Evolutionary conservation across 495 filamentous ascomycete genomes (phyloP).

Genomic region (Trichodelitschia bisporula): DNA sequence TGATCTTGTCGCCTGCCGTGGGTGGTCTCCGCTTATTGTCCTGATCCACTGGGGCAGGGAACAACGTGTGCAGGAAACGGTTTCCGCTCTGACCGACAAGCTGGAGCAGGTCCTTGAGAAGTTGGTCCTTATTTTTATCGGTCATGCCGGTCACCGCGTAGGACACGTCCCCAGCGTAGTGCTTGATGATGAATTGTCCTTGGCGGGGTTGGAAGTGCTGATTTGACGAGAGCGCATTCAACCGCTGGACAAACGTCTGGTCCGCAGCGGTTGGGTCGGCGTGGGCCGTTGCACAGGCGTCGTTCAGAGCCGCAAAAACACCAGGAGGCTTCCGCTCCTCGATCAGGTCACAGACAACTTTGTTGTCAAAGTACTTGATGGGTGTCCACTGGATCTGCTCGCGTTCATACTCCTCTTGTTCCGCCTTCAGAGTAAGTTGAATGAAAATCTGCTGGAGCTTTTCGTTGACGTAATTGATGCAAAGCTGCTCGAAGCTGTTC

Average conservation of each 20-base stretch:
- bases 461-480: slow-evolving; percentile 99
- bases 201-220: slow-evolving; percentile 80
- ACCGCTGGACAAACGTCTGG: slow-evolving; percentile 76
- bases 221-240: slow-evolving; percentile 71
- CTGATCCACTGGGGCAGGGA: slow-evolving; percentile 84
- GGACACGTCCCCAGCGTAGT: slow-evolving; percentile 94
- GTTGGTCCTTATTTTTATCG: slow-evolving; percentile 97
- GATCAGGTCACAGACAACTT: slow-evolving; percentile 93
- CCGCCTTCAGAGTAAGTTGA: slow-evolving; percentile 84
- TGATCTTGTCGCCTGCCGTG: slow-evolving; percentile 93
- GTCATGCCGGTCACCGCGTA: slow-evolving; percentile 95
- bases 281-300: slow-evolving; percentile 90
- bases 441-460: slow-evolving; percentile 99
- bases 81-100: slow-evolving; percentile 68
- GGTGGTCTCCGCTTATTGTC: slow-evolving; percentile 88
- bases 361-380: slow-evolving; percentile 99
- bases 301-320: slow-evolving; percentile 88
- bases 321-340: slow-evolving; percentile 80
- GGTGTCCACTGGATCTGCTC: slow-evolving; percentile 98
- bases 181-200: slow-evolving; percentile 94
- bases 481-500: slow-evolving; percentile 98
- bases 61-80: slow-evolving; percentile 60
- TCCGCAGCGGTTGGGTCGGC: slow-evolving; percentile 87
- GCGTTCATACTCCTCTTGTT: slow-evolving; percentile 92
- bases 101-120: slow-evolving; percentile 82